Conservation (phyloP, 116 monocot species). For the Papilionanthe hybrid region DNA sequence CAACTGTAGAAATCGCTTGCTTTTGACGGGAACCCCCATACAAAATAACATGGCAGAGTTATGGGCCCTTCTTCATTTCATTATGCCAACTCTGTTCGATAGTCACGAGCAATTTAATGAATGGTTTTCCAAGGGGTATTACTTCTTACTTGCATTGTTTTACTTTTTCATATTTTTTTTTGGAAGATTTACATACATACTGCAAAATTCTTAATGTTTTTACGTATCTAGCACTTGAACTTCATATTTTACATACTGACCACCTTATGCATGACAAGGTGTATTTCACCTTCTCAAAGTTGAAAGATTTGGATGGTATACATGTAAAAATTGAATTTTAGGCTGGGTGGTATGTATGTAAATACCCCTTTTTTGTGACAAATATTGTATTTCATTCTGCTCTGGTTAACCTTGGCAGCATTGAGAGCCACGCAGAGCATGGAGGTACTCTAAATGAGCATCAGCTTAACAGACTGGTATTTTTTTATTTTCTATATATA, state of each 20-base stretch:
- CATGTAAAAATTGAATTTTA: no score
- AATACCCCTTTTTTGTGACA: neutral
- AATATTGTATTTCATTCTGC: conserved; percentile 6
- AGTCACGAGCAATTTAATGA: conserved; percentile 98
- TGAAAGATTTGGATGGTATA: no score
- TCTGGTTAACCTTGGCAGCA: conserved; percentile 41
- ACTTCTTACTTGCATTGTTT: conserved; percentile 6
- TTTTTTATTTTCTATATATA: neutral
- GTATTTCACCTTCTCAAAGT: no score
- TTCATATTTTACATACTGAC: no score
- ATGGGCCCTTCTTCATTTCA: conserved; percentile 99
- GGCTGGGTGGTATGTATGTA: no score
- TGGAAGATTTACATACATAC: no score
- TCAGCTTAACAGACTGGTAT: conserved; percentile 94
- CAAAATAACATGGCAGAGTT: conserved; percentile 99
- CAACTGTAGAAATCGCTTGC: conserved; percentile 96
- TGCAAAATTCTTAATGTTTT: no score
- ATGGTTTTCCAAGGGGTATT: conserved; percentile 99
- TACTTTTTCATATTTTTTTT: neutral
- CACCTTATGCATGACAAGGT: no score
- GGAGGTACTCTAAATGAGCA: conserved; percentile 98
- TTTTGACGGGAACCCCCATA: conserved; percentile 97
- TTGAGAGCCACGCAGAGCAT: conserved; percentile 99
- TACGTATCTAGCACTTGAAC: no score
- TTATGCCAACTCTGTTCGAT: conserved; percentile 98